Evolutionary conservation across 345 rosid genomes (phyloP), one percentile per base, ranked within the genome.

Genomic region (Hibiscus mutabilis): DNA sequence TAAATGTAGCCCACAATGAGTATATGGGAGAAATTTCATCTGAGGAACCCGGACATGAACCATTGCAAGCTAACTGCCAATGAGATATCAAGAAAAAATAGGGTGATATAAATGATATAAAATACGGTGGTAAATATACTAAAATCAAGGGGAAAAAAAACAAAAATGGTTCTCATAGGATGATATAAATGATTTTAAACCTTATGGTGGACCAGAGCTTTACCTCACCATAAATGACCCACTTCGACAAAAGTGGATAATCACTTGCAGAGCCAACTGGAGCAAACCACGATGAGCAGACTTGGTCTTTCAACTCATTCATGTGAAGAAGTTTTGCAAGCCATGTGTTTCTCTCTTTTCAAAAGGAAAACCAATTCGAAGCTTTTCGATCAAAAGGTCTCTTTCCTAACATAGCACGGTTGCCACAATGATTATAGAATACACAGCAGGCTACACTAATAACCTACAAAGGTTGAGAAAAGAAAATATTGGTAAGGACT

Each of bases 191-290:
- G 40, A 62, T 55, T 51, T 68, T 31, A 40, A 61, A 59, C 21
- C 4, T 8, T 9, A 37, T 3, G 57, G 55, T 22, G 21, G 68
- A 69, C 29, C 55, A 44, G 69, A 71, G 58, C 42, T 60, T 53
- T 82, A 95, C 99, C 97, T 95, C 97, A 70, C 98, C 99, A 46
- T 95, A 95, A 40, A 95, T 86, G 81, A 95, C 96, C 99, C 99
- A 95, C 81, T 95, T 95, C 53, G 99, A 92, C 71, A 95, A 75
- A 70, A 95, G 90, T 27, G 99, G 99, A 85, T 95, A 95, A 76
- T 95, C 99, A 82, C 94, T 89, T 21, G 98, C 99, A 76, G 96
- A 90, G 67, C 99, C 99, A 79, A 95, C 99, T 6, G 99, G 98
- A 77, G 98, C 99, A 86, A 95, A 95, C 99, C 99, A 95, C 58